phyloP scores from a whole-genome alignment of 176 grass and related monocot genomes.

The Cenchrus purpureus region DNA sequence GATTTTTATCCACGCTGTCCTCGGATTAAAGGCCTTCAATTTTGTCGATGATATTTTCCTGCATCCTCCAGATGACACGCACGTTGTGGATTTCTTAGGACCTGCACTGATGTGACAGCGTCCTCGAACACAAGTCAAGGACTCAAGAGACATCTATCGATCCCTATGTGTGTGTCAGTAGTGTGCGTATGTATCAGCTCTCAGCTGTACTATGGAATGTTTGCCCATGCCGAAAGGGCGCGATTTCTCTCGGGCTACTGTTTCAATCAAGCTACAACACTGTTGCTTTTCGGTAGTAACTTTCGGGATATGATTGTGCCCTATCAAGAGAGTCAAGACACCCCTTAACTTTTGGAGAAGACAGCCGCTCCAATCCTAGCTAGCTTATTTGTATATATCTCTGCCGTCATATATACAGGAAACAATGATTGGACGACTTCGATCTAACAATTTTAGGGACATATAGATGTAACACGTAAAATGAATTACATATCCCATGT shows the following conservation, averaged over 20 bases:
- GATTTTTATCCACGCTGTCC: background rate
- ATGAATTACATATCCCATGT: background rate
- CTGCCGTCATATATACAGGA: background rate
- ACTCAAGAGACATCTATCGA: too few relatives aligned
- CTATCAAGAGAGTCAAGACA: background rate
- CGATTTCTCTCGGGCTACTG: constrained; percentile 13
- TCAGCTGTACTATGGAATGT: background rate
- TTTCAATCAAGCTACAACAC: constrained; percentile 8
- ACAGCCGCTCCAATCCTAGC: background rate
- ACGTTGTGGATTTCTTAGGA: constrained; percentile 5
- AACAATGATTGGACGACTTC: background rate
- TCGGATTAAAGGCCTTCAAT: background rate
- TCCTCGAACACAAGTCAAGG: constrained; percentile 28
- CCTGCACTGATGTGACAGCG: constrained; percentile 25
- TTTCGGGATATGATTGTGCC: background rate
- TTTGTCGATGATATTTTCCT: constrained; percentile 21
- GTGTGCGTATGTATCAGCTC: background rate
- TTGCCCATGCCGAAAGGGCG: constrained; percentile 31
- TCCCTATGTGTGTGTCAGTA: background rate
- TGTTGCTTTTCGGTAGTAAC: background rate
- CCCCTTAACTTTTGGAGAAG: background rate
- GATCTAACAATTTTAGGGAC: background rate
- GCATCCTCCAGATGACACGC: background rate
- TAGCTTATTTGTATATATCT: background rate
- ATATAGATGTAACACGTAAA: background rate